Evolutionary conservation across 495 filamentous ascomycete species (phyloP), one percentile per base, ranked within the genome.

Genomic region (Xylona heveae): DNA sequence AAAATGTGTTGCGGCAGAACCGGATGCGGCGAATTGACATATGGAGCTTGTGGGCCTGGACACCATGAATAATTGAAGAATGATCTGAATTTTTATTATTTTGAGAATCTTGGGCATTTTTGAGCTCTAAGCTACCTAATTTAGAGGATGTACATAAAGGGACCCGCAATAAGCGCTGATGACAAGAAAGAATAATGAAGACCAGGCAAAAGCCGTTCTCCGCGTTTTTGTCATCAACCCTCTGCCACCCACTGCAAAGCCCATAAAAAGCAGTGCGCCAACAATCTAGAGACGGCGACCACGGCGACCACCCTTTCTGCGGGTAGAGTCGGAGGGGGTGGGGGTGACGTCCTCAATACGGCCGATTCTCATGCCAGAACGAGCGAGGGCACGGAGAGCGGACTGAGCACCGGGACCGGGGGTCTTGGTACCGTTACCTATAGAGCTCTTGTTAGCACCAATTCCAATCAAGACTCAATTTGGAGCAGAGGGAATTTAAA

Each of bases 261-360:
- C 44, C 39, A 41, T 32, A 46, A 26, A 33, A 25, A 38, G n/a
- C n/a, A n/a, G n/a, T 27, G 18, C 42, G 33, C 42, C 38, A 38
- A 48, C 53, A 57, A 51, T 55, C 73, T 66, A 95, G 57, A 99
- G 74, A 85, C 88, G 84, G 61, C 88, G 88, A 93, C 88, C 88
- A 77, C 88, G 84, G 60, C 88, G 80, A 91, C 88, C 88, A 63
- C 88, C 88, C 76, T 99, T 99, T 59, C 85, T 78, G 58, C 88
- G 79, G 45, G 88, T 99, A 57, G 77, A 85, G 64, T 99, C 88
- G 55, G 88, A 95, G 42, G 88, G 88, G 22, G 88, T 95, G 41
- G 88, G 88, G 43, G 88, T 99, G 38, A 99, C 88, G 59, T 99
- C 88, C 74, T 99, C 88, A 49, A 99, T 99, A 48, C 88, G 73